Evolutionary conservation across 352 stramenopile genomes (phyloP).

Genomic region (Pythium chondricola): DNA sequence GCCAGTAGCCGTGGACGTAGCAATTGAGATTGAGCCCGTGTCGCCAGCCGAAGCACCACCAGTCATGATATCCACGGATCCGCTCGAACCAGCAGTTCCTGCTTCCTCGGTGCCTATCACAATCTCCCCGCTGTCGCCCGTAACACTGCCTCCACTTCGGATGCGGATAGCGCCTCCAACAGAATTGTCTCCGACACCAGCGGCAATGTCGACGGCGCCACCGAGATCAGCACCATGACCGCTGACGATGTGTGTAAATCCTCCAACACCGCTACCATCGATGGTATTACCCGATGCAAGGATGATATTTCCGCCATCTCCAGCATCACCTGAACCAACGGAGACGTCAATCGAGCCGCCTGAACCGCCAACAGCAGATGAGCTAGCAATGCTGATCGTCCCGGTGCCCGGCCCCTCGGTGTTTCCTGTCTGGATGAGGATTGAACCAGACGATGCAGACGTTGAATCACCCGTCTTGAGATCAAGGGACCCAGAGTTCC

Average conservation of each 20-base stretch:
- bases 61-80: conserved; percentile 5
- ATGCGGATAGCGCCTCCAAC: conserved; percentile 3
- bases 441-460: conserved; percentile 6
- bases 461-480: conserved; percentile 4
- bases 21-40: conserved; percentile 3
- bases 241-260: background rate
- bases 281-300: conserved; percentile 4
- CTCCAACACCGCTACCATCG: conserved; percentile 1
- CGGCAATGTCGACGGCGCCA: conserved; percentile 2
- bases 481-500: conserved; percentile 10
- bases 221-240: conserved; percentile 1
- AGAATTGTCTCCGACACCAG: background rate
- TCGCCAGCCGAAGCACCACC: background rate
- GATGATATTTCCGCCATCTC: conserved; percentile 9
- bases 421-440: conserved; percentile 7
- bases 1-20: conserved; percentile 2
- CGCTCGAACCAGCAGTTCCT: conserved; percentile 1
- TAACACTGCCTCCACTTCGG: conserved; percentile 6
- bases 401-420: conserved; percentile 4
- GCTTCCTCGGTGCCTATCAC: background rate
- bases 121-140: conserved; percentile 7
- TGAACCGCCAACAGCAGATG: conserved; percentile 5
- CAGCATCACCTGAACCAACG: conserved; percentile 12
- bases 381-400: conserved; percentile 6
- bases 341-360: conserved; percentile 12